phyloP scores from a whole-genome alignment of 768 basidiomycete species.

The Leucosporidium creatinivorum region DNA sequence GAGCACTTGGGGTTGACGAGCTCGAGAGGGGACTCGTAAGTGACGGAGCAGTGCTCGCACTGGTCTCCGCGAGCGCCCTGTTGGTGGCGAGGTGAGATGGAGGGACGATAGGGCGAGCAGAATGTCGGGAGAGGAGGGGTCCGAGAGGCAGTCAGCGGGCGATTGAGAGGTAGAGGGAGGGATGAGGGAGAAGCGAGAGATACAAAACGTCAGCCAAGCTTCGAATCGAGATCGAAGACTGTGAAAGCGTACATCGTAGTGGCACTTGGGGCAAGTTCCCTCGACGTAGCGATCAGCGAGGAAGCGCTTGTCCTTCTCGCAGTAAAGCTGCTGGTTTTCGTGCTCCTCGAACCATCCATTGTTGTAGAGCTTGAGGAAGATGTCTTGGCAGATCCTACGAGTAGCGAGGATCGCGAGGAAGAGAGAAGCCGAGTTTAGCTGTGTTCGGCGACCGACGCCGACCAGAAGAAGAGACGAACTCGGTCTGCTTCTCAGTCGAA shows the following conservation, averaged over 20 bases:
- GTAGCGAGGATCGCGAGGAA: no score
- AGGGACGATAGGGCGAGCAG: background rate
- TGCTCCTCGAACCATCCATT: constrained; percentile 72
- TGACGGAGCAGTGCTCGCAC: constrained; percentile 87
- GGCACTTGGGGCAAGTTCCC: constrained; percentile 92
- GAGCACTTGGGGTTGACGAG: constrained; percentile 92
- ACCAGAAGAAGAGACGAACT: constrained; percentile 50
- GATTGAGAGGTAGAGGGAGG: no score
- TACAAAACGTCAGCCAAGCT: background rate
- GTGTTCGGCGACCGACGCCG: background rate
- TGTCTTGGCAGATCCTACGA: constrained; percentile 75
- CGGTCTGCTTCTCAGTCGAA: constrained; percentile 77
- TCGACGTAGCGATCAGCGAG: constrained; percentile 96
- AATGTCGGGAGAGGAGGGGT: background rate
- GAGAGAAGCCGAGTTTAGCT: background rate
- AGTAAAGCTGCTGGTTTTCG: constrained; percentile 86
- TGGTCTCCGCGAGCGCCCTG: constrained; percentile 97
- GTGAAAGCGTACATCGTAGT: constrained; percentile 56
- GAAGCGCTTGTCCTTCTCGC: constrained; percentile 64
- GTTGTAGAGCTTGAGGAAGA: constrained; percentile 74
- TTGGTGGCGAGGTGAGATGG: background rate
- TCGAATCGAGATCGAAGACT: background rate
- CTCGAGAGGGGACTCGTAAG: constrained; percentile 77
- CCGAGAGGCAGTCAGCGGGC: background rate
- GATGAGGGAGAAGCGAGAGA: no score